Evolutionary conservation across 257 asterid species (phyloP).

Genomic region (Petrea volubilis): DNA sequence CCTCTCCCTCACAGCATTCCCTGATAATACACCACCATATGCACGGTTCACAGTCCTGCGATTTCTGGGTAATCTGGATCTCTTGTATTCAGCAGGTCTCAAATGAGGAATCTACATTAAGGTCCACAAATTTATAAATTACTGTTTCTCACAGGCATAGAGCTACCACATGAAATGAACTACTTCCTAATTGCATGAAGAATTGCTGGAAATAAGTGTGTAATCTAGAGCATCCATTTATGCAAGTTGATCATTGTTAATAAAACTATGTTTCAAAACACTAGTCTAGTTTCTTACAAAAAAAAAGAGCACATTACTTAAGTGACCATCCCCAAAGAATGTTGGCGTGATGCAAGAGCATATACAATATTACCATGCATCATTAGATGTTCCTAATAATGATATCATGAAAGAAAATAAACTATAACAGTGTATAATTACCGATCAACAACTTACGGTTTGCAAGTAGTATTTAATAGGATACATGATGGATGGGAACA

Average conservation of each 20-base stretch:
- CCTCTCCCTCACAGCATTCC: constrained; percentile 74
- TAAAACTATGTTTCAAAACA: too few species aligned
- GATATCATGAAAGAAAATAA: background rate
- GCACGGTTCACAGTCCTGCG: constrained; percentile 78
- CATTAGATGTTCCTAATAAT: background rate
- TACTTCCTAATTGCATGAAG: background rate
- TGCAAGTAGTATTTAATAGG: background rate
- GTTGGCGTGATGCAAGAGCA: background rate
- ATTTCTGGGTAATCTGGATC: constrained; percentile 67
- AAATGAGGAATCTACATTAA: constrained; percentile 62
- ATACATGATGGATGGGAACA: background rate
- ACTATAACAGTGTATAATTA: background rate
- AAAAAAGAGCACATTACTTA: too few species aligned
- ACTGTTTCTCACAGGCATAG: background rate
- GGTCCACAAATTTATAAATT: background rate
- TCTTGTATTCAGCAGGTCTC: constrained; percentile 80
- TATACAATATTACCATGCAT: background rate
- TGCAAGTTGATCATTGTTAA: too few species aligned
- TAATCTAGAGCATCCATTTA: background rate
- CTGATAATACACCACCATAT: constrained; percentile 75
- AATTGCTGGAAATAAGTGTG: background rate
- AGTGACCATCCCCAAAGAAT: too few species aligned
- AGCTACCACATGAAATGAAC: background rate
- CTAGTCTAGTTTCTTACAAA: background rate
- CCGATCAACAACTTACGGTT: background rate